Evolutionary conservation across 129 eudicot species (phyloP).

Genomic region (Ambrosia trifida): DNA sequence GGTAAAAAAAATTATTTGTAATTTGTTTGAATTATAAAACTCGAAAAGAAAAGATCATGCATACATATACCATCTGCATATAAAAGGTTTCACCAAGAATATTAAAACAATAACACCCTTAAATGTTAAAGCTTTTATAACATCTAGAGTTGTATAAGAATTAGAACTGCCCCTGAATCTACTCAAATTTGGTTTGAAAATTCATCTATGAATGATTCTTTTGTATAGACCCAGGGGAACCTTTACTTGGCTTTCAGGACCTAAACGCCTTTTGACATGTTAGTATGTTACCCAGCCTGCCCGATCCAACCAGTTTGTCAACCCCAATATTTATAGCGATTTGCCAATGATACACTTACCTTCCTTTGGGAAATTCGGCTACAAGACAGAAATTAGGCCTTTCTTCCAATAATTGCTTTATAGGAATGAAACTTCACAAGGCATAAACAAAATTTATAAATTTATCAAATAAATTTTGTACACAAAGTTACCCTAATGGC

Average conservation of each 20-base stretch:
- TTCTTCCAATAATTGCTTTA: conserved; percentile 45
- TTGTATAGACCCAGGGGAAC: not conserved
- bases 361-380: conserved; percentile 63
- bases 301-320: not conserved
- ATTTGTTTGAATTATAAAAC: not conserved
- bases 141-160: not conserved
- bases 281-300: not conserved
- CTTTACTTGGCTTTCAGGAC: not conserved
- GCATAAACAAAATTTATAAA: too few species aligned
- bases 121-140: not conserved
- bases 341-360: conserved; percentile 32
- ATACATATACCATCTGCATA: not conserved
- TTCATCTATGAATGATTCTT: not conserved
- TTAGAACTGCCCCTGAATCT: not conserved
- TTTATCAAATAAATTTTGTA: not conserved
- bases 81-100: not conserved
- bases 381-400: conserved; percentile 62
- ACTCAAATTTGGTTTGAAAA: not conserved
- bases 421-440: conserved; percentile 53
- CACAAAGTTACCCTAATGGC: not conserved
- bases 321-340: not conserved
- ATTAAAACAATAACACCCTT: not conserved
- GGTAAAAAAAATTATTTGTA: not conserved
- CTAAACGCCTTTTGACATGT: not conserved
- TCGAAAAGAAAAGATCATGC: not conserved